Conservation (phyloP, 768 basidiomycete genomes). For the Russula earlei region DNA sequence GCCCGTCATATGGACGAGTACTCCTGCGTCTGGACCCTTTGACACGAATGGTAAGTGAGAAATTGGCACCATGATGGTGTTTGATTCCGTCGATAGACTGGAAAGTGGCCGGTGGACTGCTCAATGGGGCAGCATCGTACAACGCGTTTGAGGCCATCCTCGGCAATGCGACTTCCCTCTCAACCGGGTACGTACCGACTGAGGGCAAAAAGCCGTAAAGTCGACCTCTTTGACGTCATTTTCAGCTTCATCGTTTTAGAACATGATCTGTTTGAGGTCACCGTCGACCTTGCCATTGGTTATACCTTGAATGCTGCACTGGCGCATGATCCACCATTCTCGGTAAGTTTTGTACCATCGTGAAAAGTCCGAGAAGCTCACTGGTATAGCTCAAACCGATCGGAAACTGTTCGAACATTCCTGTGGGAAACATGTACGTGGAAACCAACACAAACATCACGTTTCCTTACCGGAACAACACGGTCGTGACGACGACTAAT, state of each 20-base stretch:
- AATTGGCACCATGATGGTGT: not conserved
- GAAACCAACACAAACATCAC: conserved; percentile 70
- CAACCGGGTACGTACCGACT: conserved; percentile 42
- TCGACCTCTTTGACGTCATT: conserved; percentile 2
- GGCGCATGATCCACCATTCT: conserved; percentile 53
- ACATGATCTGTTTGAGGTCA: conserved; percentile 77
- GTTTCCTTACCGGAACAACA: conserved; percentile 45
- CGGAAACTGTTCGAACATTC: conserved; percentile 62
- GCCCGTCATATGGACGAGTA: conserved; percentile 84
- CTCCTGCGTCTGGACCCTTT: conserved; percentile 44
- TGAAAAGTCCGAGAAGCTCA: not conserved
- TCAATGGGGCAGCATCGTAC: conserved; percentile 55
- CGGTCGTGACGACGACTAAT: conserved; percentile 17
- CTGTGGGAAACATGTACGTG: conserved; percentile 62
- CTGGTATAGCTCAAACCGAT: conserved; percentile 54
- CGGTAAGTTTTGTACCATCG: conserved; percentile 31
- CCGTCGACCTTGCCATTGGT: conserved; percentile 83
- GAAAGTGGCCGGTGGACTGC: conserved; percentile 73
- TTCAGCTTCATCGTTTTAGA: conserved; percentile 78
- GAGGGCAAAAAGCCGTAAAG: conserved; percentile 2
- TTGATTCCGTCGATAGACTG: conserved; percentile 45
- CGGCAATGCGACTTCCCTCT: conserved; percentile 47
- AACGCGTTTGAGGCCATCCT: conserved; percentile 69
- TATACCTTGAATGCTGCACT: conserved; percentile 77
- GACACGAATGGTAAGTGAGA: conserved; percentile 57